Evolutionary conservation across 495 filamentous ascomycete genomes (phyloP).

Genomic region (Annulohypoxylon stygium): DNA sequence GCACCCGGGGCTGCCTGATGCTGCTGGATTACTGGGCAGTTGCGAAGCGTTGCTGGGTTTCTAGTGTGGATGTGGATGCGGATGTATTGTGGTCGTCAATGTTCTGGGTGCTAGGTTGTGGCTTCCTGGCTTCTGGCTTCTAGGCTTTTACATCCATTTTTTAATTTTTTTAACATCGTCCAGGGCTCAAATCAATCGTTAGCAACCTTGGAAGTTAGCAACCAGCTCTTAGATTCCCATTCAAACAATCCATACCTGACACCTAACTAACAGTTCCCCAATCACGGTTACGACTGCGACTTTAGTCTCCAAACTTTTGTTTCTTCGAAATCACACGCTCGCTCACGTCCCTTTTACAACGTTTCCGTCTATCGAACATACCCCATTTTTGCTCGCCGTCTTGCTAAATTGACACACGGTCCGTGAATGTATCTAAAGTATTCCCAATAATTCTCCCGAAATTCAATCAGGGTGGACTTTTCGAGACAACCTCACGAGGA

Average conservation of each 20-base stretch:
- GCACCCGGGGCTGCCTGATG: not conserved
- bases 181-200: slow-evolving; percentile 30
- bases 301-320: slow-evolving; percentile 13
- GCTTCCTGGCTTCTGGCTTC: not conserved
- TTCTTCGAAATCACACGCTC: slow-evolving; percentile 18
- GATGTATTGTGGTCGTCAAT: not conserved
- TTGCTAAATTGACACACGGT: not conserved
- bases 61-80: not conserved
- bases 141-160: not conserved
- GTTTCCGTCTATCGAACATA: slow-evolving; percentile 3
- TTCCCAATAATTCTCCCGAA: not conserved
- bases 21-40: not conserved
- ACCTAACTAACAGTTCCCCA: not conserved
- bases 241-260: not conserved
- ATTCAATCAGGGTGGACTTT: slow-evolving; percentile 16
- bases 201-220: slow-evolving; percentile 18
- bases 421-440: not conserved
- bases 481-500: slow-evolving; percentile 24
- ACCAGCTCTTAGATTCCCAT: not conserved
- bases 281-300: not conserved
- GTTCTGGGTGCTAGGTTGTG: not conserved
- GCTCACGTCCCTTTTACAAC: not conserved
- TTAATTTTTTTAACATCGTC: slow-evolving; percentile 22
- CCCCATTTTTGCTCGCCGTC: not conserved
- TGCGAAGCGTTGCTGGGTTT: not conserved